A percentile compares a stretch with the other conserved stretches of the same genome.
Evolutionary conservation across 306 rosid genomes (phyloP).

Genomic region (Echinosophora koreensis): DNA sequence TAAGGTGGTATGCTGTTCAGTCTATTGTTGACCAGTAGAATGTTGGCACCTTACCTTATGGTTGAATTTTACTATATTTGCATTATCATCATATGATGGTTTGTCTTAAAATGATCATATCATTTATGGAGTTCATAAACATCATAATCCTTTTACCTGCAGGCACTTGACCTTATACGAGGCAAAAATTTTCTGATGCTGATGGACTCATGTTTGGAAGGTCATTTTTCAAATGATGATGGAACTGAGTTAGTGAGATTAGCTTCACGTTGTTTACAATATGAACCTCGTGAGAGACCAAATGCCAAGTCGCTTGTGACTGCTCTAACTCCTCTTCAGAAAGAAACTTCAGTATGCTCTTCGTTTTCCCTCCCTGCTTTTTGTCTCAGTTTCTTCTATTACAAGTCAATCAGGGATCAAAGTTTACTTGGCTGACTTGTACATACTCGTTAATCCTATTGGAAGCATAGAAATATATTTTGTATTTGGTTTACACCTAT

Average conservation of each 20-base stretch:
- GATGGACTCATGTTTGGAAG: constrained; percentile 90
- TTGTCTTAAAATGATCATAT: constrained; percentile 27
- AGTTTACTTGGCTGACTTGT: constrained; percentile 46
- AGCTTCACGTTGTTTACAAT: constrained; percentile 88
- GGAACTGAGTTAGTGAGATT: constrained; percentile 86
- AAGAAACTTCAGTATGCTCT: constrained; percentile 75
- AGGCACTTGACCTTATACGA: constrained; percentile 90
- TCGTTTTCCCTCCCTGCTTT: constrained; percentile 16
- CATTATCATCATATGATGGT: constrained; percentile 12
- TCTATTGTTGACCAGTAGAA: constrained; percentile 25
- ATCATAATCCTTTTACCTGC: constrained; percentile 39
- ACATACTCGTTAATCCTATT: constrained; percentile 33
- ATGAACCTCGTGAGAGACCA: constrained; percentile 93
- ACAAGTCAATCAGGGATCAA: constrained; percentile 21
- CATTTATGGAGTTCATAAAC: constrained; percentile 16
- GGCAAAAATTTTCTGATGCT: constrained; percentile 74
- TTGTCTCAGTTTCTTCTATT: constrained; percentile 19
- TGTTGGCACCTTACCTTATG: constrained; percentile 31
- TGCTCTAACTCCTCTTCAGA: constrained; percentile 85
- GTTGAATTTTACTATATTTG: constrained; percentile 10
- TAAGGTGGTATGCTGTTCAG: constrained; percentile 35
- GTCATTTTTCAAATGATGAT: constrained; percentile 86
- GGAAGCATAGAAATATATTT: constrained; percentile 39
- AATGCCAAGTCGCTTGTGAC: constrained; percentile 79
- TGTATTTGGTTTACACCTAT: constrained; percentile 41